Conservation (phyloP, 441 rosid genomes). For the Pelargonium citronellum region DNA sequence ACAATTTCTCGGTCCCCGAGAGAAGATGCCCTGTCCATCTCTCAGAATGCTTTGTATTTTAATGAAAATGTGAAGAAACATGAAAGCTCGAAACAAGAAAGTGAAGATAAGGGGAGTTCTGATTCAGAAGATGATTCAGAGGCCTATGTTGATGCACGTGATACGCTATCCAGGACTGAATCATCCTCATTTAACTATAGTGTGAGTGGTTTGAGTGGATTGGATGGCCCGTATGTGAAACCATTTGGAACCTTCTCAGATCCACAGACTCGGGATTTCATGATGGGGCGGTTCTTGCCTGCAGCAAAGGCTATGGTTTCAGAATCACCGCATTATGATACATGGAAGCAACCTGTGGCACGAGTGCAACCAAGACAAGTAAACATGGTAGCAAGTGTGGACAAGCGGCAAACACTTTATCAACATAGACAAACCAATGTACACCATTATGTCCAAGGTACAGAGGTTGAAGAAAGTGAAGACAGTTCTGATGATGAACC, state of each 20-base stretch:
- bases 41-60: constrained; percentile 19
- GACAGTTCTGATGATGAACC: constrained; percentile 37
- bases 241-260: constrained; percentile 47
- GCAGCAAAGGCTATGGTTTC: constrained; percentile 90
- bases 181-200: constrained; percentile 73
- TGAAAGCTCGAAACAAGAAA: constrained; percentile 27
- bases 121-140: constrained; percentile 37
- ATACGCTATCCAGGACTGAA: constrained; percentile 60
- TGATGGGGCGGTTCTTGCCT: constrained; percentile 89
- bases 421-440: constrained; percentile 23
- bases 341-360: constrained; percentile 39
- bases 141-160: constrained; percentile 51
- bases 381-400: constrained; percentile 25
- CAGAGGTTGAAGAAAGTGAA: constrained; percentile 35
- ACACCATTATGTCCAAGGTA: constrained; percentile 23
- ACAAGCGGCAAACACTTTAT: constrained; percentile 21
- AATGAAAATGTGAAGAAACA: constrained; percentile 18
- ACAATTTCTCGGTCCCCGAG: constrained; percentile 7
- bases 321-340: constrained; percentile 42
- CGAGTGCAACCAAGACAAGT: constrained; percentile 29
- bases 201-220: constrained; percentile 33
- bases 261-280: constrained; percentile 57
- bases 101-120: constrained; percentile 27
- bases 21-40: constrained; percentile 17
- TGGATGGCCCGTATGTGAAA: constrained; percentile 43